Base-by-base conservation (phyloP, 2,329 filamentous ascomycete species). In the Colletotrichum sojae region DNA sequence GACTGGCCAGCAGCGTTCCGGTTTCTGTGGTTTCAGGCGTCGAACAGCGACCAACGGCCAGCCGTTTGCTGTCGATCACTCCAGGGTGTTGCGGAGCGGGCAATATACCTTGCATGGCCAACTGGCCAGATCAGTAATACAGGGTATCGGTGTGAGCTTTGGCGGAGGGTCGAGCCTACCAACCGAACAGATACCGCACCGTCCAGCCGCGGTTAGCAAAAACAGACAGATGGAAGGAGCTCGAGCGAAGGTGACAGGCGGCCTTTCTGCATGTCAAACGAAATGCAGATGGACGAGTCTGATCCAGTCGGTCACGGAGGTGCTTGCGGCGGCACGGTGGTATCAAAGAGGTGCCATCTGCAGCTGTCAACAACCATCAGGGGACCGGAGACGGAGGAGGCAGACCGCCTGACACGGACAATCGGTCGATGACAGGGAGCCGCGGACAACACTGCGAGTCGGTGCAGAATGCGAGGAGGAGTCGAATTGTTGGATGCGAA, bases 271-370 rank as follows among this genome's bases (percentile, higher is more conserved):
- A 59, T 39, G 31, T 57, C 66, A 31, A 59, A 69, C 40, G 46
- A 36, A 49, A 45, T 20, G 66, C 69, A 65, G 20, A 31, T 40
- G 45, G 58, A 36, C 36, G 51, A 64, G 55, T 43, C 20, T 57
- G 65, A 54, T 18, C 60, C n/a, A 62, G 61, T 57, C 55, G 60
- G 66, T 62, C 45, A 66, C 51, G 31, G 52, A 13, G 52, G 40
- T 49, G 18, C 39, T 58, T 45, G 43, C 40, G 39, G 18, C 31
- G 46, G 54, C 48, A 64, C 53, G 54, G 53, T 48, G 54, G 53
- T 48, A 36, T 43, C 46, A 18, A 57, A 53, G 40, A 63, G 52
- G 36, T 57, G 18, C 39, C 45, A 52, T 63, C 16, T 25, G 63
- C 58, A 57, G 45, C 36, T 67, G 31, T 57, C 60, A 64, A 15